phyloP scores from a whole-genome alignment of 306 rosid species.

The Aeschynomene evenia region DNA sequence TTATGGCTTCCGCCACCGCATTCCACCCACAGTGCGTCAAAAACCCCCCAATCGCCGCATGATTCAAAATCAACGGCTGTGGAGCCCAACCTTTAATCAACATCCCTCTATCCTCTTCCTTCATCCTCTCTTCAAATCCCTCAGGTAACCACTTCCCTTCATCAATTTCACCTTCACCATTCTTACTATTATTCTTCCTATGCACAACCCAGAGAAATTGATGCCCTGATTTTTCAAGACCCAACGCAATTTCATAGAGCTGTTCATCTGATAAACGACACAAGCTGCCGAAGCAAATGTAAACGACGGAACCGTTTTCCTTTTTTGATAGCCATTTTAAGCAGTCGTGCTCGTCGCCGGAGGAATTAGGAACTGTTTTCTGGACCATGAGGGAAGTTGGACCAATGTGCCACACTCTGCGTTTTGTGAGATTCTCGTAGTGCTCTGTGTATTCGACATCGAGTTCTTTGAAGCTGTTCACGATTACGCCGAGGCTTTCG shows the following conservation, averaged over 20 bases:
- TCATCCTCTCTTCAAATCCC: conserved; percentile 16
- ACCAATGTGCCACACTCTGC: conserved; percentile 39
- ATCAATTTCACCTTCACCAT: background rate
- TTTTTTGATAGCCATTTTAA: conserved; percentile 13
- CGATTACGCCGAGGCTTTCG: conserved; percentile 27
- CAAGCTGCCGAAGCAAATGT: conserved; percentile 6
- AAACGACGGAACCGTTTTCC: background rate
- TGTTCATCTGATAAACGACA: background rate
- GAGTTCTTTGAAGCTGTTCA: conserved; percentile 27
- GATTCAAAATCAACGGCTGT: conserved; percentile 25
- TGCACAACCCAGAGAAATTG: background rate
- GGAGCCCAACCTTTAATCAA: conserved; percentile 26
- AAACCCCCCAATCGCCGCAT: conserved; percentile 16
- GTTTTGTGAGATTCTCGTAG: conserved; percentile 19
- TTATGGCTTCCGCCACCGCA: background rate
- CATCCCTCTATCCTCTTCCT: background rate
- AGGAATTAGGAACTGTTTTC: background rate
- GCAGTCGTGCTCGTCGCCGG: background rate
- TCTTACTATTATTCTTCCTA: background rate
- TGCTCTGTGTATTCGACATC: conserved; percentile 25
- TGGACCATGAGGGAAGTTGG: background rate
- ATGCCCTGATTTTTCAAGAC: conserved; percentile 3
- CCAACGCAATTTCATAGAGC: background rate
- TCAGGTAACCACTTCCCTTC: background rate
- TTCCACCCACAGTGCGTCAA: conserved; percentile 20